Base-by-base conservation (phyloP, 2,329 filamentous ascomycete genomes). In the Colletotrichum sp. region DNA sequence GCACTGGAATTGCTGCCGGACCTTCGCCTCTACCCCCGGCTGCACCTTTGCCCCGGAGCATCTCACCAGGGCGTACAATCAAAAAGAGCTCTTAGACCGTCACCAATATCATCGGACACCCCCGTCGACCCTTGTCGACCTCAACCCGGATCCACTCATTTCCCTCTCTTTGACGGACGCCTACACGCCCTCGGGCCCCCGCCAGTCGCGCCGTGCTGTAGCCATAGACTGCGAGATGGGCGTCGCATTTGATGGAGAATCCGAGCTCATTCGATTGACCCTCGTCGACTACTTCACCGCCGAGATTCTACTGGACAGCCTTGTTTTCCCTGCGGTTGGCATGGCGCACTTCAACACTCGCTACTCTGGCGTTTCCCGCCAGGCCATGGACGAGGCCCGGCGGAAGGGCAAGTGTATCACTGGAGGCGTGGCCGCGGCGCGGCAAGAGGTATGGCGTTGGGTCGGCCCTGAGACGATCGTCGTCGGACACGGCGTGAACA, bases 171-270 rank as follows among this genome's bases (percentile, higher is more conserved):
- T 24, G 36, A 16, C 21, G 5, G 34, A 52, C 63, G 34, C 21
- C 3, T 24, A 52, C 69, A 24, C 49, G 21, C 15, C 16, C 26
- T 36, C 28, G 9, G 55, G 64, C 21, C 28, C 39, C 6, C 44
- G 75, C 52, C 60, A 65, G 49, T 32, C 63, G 21, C 69, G 70
- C 74, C 72, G 18, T 30, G 83, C 80, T 4, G 85, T 91, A 5
- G 88, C 86, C 0, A 81, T 92, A 5, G 89, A 91, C 76, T 91
- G 90, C 77, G 90, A 92, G 77, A 91, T 91, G 89, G 89, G 90
- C 18, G 85, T 83, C 0, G 82, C 87, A 3, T 78, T 79, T 10
- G 82, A 81, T 7, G 86, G 87, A 8, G 88, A 91, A 12, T 80
- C 82, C 0, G 89, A 91, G 76, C 81, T 92, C 9, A 90, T 92